Evolutionary conservation across 2,329 filamentous ascomycete genomes (phyloP), one percentile per base, ranked within the genome.

Genomic region (Talaromyces sp.): DNA sequence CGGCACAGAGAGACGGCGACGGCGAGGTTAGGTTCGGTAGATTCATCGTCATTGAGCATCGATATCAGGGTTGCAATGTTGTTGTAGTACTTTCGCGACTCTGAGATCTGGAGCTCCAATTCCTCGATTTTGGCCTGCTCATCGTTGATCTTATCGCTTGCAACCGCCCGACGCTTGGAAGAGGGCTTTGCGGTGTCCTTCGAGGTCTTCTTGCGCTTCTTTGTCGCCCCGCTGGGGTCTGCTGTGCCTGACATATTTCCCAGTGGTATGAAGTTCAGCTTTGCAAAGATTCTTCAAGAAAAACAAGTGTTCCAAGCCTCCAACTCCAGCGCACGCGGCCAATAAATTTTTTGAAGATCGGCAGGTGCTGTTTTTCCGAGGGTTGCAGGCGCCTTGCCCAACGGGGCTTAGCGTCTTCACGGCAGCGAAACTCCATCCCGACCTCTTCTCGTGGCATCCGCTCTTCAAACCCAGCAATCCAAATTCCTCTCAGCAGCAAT

Each of bases 1-100:
- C 92, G 85, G 74, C 92, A 96, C 54, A 97, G 81, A 1, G 92
- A 88, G 21, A 97, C 87, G 0, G 88, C 85, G 0, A 92, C 89
- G 35, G 90, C 77, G 53, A 90, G 79, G 11, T 84, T 81, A 3
- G 84, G 79, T 50, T 79, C 74, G 19, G 83, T 79, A 21, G 79
- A 72, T 2, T 81, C 74, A 29, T 59, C 26, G 2, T 48, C 31
- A 29, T 78, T 77, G 41, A 85, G 75, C 68, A 86, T 82, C 48
- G 82, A 81, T 52, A 96, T 79, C 41, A 97, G 77, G 11, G 83
- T 84, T 8, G 85, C 83, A 69, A 97, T 93, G 71, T 96, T 91
- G 80, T 96, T 96, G 81, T 95, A 96, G 76, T 96, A 85, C 74
- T 92, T 91, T 70, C 87, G 89, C 55, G 92, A 96, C 74, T 94